Conservation (phyloP, 768 basidiomycete genomes). For the Trametes villosa region DNA sequence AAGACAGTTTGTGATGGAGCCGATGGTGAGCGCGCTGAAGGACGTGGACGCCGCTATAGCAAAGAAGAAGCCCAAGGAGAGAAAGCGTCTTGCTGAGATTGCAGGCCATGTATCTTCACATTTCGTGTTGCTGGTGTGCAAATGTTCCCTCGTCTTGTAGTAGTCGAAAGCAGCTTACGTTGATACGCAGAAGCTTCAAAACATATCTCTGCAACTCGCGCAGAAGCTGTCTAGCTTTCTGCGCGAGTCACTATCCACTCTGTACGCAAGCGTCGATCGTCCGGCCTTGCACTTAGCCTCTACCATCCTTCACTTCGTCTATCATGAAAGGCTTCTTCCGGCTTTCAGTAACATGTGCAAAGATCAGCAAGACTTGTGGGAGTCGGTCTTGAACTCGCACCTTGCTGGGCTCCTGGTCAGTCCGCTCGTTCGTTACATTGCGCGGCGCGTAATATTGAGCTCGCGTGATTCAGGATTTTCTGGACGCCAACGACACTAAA, state of each 20-base stretch:
- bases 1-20: not conserved
- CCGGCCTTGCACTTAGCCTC: slow-evolving; percentile 47
- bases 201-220: slow-evolving; percentile 42
- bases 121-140: slow-evolving; percentile 48
- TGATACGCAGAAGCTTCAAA: slow-evolving; percentile 46
- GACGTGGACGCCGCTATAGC: slow-evolving; percentile 37
- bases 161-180: too few species aligned
- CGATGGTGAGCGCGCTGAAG: slow-evolving; percentile 37
- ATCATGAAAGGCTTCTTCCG: slow-evolving; percentile 43
- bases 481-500: slow-evolving; percentile 34
- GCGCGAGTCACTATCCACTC: slow-evolving; percentile 46
- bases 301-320: slow-evolving; percentile 45
- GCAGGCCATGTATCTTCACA: slow-evolving; percentile 47
- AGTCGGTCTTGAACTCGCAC: slow-evolving; percentile 47
- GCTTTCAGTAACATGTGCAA: slow-evolving; percentile 25
- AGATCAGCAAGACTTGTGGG: slow-evolving; percentile 44
- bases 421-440: not conserved
- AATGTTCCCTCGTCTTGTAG: too few species aligned
- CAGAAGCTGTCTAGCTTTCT: slow-evolving; percentile 45
- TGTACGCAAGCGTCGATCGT: slow-evolving; percentile 46
- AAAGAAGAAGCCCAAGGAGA: slow-evolving; percentile 36
- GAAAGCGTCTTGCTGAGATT: slow-evolving; percentile 37
- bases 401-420: slow-evolving; percentile 58
- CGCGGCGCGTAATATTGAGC: not conserved
- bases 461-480: slow-evolving; percentile 24